These are phyloP conservation scores for Hanseniaspora lachancei DNA, from an alignment of 805 yeast genomes.

Conservation along the genomic window DNA sequence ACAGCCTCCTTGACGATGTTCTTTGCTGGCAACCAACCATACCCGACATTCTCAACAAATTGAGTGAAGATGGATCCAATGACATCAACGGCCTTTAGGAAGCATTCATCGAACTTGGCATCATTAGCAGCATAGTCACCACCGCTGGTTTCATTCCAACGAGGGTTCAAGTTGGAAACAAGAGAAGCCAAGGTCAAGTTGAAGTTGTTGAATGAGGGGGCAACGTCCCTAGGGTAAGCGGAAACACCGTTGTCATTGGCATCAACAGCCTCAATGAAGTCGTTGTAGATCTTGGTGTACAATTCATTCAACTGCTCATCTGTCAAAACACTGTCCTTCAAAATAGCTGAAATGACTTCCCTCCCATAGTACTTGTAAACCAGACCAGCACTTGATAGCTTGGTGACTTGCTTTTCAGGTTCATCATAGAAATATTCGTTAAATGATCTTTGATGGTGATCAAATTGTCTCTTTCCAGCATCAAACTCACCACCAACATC, in stretches of 20 bases:
- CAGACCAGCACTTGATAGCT: slow-evolving; percentile 85
- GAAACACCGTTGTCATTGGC: slow-evolving; percentile 92
- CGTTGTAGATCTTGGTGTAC: slow-evolving; percentile 66
- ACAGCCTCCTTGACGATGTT: slow-evolving; percentile 62
- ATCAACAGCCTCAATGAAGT: slow-evolving; percentile 81
- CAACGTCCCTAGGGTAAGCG: slow-evolving; percentile 38
- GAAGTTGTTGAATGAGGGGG: slow-evolving; percentile 56
- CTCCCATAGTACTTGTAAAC: slow-evolving; percentile 78
- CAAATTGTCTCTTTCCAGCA: slow-evolving; percentile 62
- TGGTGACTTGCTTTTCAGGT: slow-evolving; percentile 40
- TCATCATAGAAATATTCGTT: slow-evolving; percentile 47
- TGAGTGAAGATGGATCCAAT: slow-evolving; percentile 74
- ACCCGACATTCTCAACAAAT: slow-evolving; percentile 56
- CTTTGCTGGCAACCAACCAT: slow-evolving; percentile 86
- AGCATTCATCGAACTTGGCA: slow-evolving; percentile 51
- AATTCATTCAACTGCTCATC: slow-evolving; percentile 45
- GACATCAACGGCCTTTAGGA: slow-evolving; percentile 56
- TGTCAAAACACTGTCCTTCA: slow-evolving; percentile 33
- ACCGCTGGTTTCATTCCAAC: slow-evolving; percentile 41
- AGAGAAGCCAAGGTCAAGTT: slow-evolving; percentile 67
- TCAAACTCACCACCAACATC: slow-evolving; percentile 92
- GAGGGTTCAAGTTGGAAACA: slow-evolving; percentile 70
- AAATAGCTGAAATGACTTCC: slow-evolving; percentile 41
- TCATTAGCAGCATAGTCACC: slow-evolving; percentile 41
- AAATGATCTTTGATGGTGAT: slow-evolving; percentile 94